These are phyloP conservation scores for Talaromyces nanjingensis DNA, from an alignment of 495 filamentous ascomycete genomes.

Conservation along the genomic window DNA sequence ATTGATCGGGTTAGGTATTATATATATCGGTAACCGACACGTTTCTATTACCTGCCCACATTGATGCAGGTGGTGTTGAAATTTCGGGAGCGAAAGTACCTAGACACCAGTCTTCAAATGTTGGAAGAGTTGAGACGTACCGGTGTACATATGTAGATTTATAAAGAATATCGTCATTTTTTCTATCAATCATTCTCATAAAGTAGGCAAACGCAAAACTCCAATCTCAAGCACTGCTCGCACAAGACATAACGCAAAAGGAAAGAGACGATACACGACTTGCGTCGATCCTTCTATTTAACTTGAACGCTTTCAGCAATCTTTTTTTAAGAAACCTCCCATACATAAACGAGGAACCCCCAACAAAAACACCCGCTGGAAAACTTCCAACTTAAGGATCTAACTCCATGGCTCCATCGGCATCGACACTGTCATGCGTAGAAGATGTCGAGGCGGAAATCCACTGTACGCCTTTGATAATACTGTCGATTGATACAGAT, in stretches of 20 bases:
- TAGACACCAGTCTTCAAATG: too few species aligned
- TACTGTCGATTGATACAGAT: not conserved
- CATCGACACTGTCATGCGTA: not conserved
- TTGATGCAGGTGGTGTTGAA: too few species aligned
- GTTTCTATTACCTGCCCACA: too few species aligned
- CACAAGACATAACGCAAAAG: too few species aligned
- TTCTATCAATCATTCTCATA: not conserved
- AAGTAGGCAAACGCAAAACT: not conserved
- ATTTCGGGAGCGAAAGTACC: too few species aligned
- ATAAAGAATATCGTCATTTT: too few species aligned
- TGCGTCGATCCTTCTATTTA: slow-evolving; percentile 4
- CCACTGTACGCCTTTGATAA: not conserved
- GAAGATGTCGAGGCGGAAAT: too few species aligned
- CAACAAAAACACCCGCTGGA: not conserved
- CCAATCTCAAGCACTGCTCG: too few species aligned
- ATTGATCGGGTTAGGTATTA: too few species aligned
- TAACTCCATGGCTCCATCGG: not conserved
- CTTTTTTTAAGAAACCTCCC: not conserved
- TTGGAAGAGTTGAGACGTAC: too few species aligned
- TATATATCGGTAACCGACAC: too few species aligned
- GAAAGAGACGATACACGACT: not conserved
- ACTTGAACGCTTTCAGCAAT: not conserved
- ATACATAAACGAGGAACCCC: not conserved
- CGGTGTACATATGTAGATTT: too few species aligned
- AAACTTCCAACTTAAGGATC: not conserved